These are phyloP conservation scores for Tricholoma furcatifolium DNA, from an alignment of 768 basidiomycete species.

Conservation along the genomic window DNA sequence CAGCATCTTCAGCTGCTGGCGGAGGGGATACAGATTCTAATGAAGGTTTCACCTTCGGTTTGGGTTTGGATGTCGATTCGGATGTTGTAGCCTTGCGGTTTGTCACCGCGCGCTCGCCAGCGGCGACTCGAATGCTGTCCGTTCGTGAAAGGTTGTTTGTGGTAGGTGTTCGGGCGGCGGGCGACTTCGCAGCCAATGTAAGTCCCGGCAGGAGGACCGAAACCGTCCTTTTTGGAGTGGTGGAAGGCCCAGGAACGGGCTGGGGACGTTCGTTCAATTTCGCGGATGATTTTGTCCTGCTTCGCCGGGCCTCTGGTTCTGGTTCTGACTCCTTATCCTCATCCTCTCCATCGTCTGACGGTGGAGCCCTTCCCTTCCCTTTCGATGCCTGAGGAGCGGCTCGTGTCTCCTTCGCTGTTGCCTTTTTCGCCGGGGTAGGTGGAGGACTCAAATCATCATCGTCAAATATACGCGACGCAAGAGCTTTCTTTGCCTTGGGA, in stretches of 20 bases:
- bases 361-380: constrained; percentile 1
- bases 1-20: constrained; percentile 10
- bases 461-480: constrained; percentile 1
- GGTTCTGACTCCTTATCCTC: not conserved
- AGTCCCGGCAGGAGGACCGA: constrained; percentile 18
- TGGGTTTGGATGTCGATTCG: constrained; percentile 10
- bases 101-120: constrained; percentile 22
- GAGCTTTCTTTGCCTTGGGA: not conserved
- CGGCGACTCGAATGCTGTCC: constrained; percentile 28
- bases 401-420: not conserved
- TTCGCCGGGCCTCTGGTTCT: not conserved
- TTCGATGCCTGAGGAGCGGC: not conserved
- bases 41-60: constrained; percentile 8
- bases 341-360: constrained; percentile 5
- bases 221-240: constrained; percentile 18
- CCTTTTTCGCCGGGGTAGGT: not conserved
- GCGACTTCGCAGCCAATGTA: constrained; percentile 11
- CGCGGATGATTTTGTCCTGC: not conserved
- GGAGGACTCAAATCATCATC: constrained; percentile 3
- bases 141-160: constrained; percentile 11
- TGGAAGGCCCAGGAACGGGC: constrained; percentile 6
- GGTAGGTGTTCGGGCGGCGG: not conserved
- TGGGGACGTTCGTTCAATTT: not conserved
- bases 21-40: constrained; percentile 12
- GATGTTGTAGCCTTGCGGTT: constrained; percentile 9